Percentiles rank a stretch among this genome's conserved stretches.
Conservation (phyloP, 225 moss, liverwort and hornwort species). For the Bryoerythrophyllum caledonicum region DNA sequence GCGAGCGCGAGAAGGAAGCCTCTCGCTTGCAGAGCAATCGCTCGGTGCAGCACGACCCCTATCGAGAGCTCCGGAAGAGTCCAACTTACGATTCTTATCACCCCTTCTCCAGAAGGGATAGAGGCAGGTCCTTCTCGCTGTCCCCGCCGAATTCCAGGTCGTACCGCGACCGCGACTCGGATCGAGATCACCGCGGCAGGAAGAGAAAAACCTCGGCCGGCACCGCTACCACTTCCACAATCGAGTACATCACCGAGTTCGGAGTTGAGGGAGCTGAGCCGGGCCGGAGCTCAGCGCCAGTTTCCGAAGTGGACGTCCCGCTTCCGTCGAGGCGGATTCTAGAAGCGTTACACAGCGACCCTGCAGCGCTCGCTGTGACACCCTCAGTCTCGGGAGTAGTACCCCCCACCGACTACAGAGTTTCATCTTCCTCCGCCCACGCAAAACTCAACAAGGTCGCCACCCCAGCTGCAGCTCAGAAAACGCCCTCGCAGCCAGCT, state of each 20-base stretch:
- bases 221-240: slow-evolving; percentile 57
- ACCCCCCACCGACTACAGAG: slow-evolving; percentile 63
- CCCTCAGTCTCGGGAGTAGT: slow-evolving; percentile 57
- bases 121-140: slow-evolving; percentile 73
- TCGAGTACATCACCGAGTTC: slow-evolving; percentile 99
- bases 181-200: slow-evolving; percentile 58
- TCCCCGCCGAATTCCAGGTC: slow-evolving; percentile 82
- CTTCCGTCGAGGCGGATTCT: slow-evolving; percentile 83
- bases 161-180: slow-evolving; percentile 40
- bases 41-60: slow-evolving; percentile 84
- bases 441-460: slow-evolving; percentile 91
- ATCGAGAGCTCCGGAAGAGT: slow-evolving; percentile 94
- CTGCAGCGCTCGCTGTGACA: slow-evolving; percentile 70
- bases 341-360: slow-evolving; percentile 95
- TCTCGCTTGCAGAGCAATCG: slow-evolving; percentile 76
- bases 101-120: slow-evolving; percentile 61
- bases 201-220: slow-evolving; percentile 65
- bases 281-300: slow-evolving; percentile 69
- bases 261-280: slow-evolving; percentile 72
- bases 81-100: slow-evolving; percentile 99
- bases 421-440: slow-evolving; percentile 80
- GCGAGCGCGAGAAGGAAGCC: slow-evolving; percentile 96
- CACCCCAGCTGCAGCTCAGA: slow-evolving; percentile 53
- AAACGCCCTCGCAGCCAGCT: slow-evolving; percentile 54
- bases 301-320: slow-evolving; percentile 38